Conservation (phyloP, 176 grass and related monocot species). For the Pharus latifolius region DNA sequence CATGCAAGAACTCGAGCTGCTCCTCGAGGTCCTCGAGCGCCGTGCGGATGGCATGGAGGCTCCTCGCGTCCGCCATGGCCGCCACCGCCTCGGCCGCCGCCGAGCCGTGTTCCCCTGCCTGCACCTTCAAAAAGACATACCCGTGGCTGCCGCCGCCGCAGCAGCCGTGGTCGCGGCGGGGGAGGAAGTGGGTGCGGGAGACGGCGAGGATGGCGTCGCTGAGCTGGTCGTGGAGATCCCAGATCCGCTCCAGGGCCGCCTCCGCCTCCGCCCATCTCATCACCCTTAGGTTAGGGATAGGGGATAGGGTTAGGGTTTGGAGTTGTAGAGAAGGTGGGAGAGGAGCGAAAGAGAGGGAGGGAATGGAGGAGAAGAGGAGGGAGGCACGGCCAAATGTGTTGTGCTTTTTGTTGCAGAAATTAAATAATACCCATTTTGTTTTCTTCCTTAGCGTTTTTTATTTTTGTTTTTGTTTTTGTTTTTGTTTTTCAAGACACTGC, state of each 20-base stretch:
- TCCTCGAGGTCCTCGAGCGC: conserved; percentile 88
- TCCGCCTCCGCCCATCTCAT: conserved; percentile 40
- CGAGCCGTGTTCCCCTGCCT: background rate
- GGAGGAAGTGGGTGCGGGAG: conserved; percentile 39
- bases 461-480: too few species aligned
- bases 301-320: background rate
- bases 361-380: background rate
- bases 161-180: background rate
- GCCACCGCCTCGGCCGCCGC: conserved; percentile 13
- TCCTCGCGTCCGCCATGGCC: conserved; percentile 62
- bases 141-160: conserved; percentile 8
- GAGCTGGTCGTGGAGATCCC: conserved; percentile 61
- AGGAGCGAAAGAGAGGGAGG: background rate
- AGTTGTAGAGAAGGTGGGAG: background rate
- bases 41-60: conserved; percentile 73
- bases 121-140: conserved; percentile 53
- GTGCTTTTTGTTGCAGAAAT: too few species aligned
- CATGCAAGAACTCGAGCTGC: conserved; percentile 83
- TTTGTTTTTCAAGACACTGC: too few species aligned
- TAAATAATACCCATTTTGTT: too few species aligned
- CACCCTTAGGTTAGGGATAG: background rate
- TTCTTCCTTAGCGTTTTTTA: too few species aligned
- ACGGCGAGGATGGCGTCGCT: conserved; percentile 50
- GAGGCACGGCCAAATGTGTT: too few species aligned
- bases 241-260: conserved; percentile 48